Percentiles rank a stretch among this genome's conserved stretches.
Conservation (phyloP, 208 protist species). For the Crithidia thermophila region DNA sequence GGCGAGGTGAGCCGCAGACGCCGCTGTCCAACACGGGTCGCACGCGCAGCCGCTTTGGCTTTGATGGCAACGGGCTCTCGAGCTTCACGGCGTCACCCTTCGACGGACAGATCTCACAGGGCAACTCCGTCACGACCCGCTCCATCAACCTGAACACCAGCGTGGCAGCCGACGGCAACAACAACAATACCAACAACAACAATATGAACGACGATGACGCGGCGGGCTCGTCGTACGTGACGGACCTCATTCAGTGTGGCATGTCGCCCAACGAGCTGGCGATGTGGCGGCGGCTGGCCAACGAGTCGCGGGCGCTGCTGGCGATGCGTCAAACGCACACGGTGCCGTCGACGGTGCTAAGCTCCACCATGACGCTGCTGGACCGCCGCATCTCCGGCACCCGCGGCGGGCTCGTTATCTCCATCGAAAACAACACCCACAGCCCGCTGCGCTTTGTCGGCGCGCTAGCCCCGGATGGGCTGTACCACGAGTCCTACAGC, state of each 20-base stretch:
- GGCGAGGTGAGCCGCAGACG: conserved; percentile 7
- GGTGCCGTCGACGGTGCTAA: conserved; percentile 43
- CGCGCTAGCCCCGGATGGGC: conserved; percentile 40
- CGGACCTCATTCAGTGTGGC: conserved; percentile 30
- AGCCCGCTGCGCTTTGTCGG: conserved; percentile 52
- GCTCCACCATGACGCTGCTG: conserved; percentile 59
- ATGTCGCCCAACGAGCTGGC: conserved; percentile 47
- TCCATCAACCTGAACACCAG: not conserved
- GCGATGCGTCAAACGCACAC: conserved; percentile 56
- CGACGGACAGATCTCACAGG: not conserved
- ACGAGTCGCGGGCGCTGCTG: conserved; percentile 62
- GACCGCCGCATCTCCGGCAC: conserved; percentile 35
- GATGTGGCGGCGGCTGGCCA: conserved; percentile 56
- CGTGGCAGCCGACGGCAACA: not conserved
- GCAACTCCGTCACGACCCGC: conserved; percentile 1
- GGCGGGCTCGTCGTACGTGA: not conserved
- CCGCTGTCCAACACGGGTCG: conserved; percentile 13
- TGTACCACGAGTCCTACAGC: conserved; percentile 43
- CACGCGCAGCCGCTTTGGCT: not conserved
- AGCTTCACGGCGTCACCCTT: conserved; percentile 3
- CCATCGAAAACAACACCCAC: conserved; percentile 64
- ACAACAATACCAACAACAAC: conserved; percentile 5
- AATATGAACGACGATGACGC: not conserved
- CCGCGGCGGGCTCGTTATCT: conserved; percentile 50
- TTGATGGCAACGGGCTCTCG: not conserved